These are phyloP conservation scores for Leccinum boreale DNA, from an alignment of 768 basidiomycete species.

Conservation along the genomic window DNA sequence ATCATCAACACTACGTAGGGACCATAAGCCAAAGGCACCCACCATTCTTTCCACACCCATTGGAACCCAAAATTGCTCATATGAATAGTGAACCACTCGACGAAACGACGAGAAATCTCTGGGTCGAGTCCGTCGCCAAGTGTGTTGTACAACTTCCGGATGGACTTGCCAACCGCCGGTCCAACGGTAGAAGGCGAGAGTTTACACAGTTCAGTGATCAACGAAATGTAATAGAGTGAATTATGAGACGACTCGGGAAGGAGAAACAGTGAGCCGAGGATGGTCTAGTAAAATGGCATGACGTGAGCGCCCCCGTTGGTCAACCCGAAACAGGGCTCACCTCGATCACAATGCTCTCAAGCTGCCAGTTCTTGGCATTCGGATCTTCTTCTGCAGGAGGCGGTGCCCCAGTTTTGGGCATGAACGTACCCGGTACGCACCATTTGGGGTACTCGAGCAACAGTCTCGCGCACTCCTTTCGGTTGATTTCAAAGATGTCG, in stretches of 20 bases:
- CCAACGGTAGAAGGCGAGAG: slow-evolving; percentile 90
- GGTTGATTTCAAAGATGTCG: slow-evolving; percentile 91
- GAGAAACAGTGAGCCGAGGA: slow-evolving; percentile 70
- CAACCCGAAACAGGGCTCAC: slow-evolving; percentile 35
- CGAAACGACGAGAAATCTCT: slow-evolving; percentile 75
- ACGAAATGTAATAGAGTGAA: slow-evolving; percentile 78
- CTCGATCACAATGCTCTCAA: slow-evolving; percentile 88
- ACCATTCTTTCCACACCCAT: slow-evolving; percentile 99
- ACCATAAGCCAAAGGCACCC: slow-evolving; percentile 16
- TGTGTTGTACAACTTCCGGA: slow-evolving; percentile 76
- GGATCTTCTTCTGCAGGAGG: slow-evolving; percentile 43
- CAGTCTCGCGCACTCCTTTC: slow-evolving; percentile 89
- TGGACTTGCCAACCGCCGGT: slow-evolving; percentile 94
- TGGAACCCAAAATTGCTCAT: slow-evolving; percentile 98
- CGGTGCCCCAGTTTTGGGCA: slow-evolving; percentile 64
- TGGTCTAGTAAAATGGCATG: slow-evolving; percentile 42
- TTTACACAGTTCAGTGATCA: slow-evolving; percentile 94
- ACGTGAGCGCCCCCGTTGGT: background rate
- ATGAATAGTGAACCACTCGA: slow-evolving; percentile 95
- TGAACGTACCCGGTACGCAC: slow-evolving; percentile 82
- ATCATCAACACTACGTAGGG: background rate
- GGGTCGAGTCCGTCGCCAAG: slow-evolving; percentile 88
- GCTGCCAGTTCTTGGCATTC: slow-evolving; percentile 72
- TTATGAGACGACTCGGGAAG: slow-evolving; percentile 77
- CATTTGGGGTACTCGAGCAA: slow-evolving; percentile 86